phyloP scores from a whole-genome alignment of 2,329 filamentous ascomycete species.

The Ophiostoma pallidulum region DNA sequence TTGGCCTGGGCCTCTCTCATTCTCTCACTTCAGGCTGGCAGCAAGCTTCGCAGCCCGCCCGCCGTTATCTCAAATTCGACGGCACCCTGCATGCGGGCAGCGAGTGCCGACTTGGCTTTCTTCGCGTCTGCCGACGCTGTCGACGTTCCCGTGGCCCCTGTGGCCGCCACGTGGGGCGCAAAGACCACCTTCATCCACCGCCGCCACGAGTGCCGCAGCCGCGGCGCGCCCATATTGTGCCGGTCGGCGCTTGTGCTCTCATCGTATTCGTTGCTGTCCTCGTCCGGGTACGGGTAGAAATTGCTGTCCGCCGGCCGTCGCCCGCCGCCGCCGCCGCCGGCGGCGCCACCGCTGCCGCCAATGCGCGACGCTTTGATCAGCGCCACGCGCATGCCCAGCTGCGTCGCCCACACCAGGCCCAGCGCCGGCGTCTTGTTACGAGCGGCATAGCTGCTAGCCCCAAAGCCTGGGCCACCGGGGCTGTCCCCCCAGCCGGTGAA shows the following conservation, averaged over 20 bases:
- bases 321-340: constrained; percentile 24
- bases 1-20: constrained; percentile 61
- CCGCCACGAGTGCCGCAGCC: constrained; percentile 39
- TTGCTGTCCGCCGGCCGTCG: too few relatives aligned
- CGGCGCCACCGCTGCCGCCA: constrained; percentile 29
- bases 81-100: constrained; percentile 29
- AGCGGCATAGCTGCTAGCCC: constrained; percentile 25
- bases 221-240: constrained; percentile 25
- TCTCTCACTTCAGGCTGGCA: neutral
- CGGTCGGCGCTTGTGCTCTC: constrained; percentile 28
- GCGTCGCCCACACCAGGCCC: constrained; percentile 84
- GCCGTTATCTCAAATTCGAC: constrained; percentile 68
- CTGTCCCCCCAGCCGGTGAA: constrained; percentile 92
- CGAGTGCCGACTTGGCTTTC: neutral
- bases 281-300: too few relatives aligned
- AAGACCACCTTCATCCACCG: constrained; percentile 86
- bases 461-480: constrained; percentile 30
- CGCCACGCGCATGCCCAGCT: constrained; percentile 74
- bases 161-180: constrained; percentile 59
- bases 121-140: constrained; percentile 20
- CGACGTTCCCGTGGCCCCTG: constrained; percentile 33
- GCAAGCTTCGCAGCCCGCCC: constrained; percentile 42
- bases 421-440: constrained; percentile 73
- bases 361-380: constrained; percentile 58
- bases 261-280: constrained; percentile 14